Conservation (phyloP, 2,329 filamentous ascomycete genomes). For the Fusarium duplospermum region DNA sequence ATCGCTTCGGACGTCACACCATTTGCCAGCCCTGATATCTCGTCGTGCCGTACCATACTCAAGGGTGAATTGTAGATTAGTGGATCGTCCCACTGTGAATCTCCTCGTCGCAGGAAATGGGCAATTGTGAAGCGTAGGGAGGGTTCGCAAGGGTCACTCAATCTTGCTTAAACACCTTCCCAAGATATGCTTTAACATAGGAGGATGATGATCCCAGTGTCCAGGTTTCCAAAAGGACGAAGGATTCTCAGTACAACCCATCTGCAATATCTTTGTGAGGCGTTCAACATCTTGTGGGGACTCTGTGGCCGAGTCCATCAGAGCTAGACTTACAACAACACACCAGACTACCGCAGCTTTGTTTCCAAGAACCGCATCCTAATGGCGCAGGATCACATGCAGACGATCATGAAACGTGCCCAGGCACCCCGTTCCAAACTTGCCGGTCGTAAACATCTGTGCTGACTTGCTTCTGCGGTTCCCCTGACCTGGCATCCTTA, state of each 20-base stretch:
- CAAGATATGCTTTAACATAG: not conserved
- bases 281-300: not conserved
- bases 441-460: slow-evolving; percentile 10
- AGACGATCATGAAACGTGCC: slow-evolving; percentile 30
- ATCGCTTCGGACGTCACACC: not conserved
- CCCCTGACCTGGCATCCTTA: slow-evolving; percentile 10
- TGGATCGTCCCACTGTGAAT: not conserved
- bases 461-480: not conserved
- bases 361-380: slow-evolving; percentile 21
- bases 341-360: slow-evolving; percentile 10
- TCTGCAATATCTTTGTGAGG: slow-evolving; percentile 6
- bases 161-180: not conserved
- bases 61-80: not conserved
- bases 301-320: not conserved
- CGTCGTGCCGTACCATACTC: not conserved
- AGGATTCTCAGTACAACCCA: slow-evolving; percentile 1
- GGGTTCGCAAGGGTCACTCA: not conserved
- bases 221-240: not conserved
- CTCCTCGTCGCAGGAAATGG: not conserved
- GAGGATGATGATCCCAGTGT: not conserved
- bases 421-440: slow-evolving; percentile 24
- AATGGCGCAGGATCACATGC: slow-evolving; percentile 15
- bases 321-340: slow-evolving; percentile 2
- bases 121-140: not conserved
- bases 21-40: not conserved